Percentiles rank a stretch among this genome's conserved stretches.
phyloP scores from a whole-genome alignment of 352 stramenopile species.

The Globisporangium spiculum region DNA sequence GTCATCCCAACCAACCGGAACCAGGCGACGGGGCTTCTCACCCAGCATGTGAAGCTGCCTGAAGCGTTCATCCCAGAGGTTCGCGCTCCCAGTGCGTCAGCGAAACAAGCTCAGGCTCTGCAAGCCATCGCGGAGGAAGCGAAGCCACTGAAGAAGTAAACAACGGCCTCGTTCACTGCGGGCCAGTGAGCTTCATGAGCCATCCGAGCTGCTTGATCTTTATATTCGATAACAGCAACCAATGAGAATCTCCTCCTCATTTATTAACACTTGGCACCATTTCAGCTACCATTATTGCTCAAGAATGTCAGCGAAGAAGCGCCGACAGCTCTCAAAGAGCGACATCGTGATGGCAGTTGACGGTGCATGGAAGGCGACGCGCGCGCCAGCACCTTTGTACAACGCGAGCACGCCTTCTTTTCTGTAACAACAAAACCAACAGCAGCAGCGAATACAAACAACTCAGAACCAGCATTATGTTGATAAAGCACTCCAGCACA shows the following conservation, averaged over 20 bases:
- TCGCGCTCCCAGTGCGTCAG: background rate
- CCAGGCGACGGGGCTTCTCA: background rate
- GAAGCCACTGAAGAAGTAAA: slow-evolving; percentile 8
- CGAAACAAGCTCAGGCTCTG: background rate
- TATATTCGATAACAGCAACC: background rate
- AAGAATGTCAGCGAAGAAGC: slow-evolving; percentile 48
- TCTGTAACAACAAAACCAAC: slow-evolving; percentile 30
- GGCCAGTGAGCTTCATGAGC: background rate
- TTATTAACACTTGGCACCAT: background rate
- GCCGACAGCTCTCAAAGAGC: slow-evolving; percentile 91
- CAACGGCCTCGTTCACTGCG: background rate
- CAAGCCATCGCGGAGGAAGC: slow-evolving; percentile 2
- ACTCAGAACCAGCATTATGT: background rate
- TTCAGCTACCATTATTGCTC: slow-evolving; percentile 20
- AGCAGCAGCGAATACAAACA: slow-evolving; percentile 2
- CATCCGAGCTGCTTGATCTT: background rate
- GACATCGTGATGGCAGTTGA: slow-evolving; percentile 97
- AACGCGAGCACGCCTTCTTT: slow-evolving; percentile 88
- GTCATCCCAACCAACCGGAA: slow-evolving; percentile 37
- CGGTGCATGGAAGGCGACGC: slow-evolving; percentile 94
- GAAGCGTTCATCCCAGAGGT: background rate
- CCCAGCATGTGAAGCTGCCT: background rate
- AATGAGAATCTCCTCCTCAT: background rate
- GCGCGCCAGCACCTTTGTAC: slow-evolving; percentile 93
- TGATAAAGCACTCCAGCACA: background rate